Evolutionary conservation across 1,284 basidiomycete genomes (phyloP).

Genomic region (Chondrostereum purpureum): DNA sequence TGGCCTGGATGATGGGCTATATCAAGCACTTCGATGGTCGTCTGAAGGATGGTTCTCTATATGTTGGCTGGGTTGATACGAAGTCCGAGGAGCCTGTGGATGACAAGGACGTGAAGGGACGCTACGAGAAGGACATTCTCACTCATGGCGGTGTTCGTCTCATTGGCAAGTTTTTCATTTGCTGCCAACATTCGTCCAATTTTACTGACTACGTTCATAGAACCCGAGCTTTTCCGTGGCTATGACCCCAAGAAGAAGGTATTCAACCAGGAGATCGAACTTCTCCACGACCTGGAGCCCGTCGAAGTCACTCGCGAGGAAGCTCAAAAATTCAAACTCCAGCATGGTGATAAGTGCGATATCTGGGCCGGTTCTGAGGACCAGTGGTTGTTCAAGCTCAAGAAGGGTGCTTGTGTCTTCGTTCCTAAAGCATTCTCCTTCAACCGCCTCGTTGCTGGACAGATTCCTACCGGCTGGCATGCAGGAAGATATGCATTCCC

Average conservation of each 20-base stretch:
- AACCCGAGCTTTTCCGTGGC: slow-evolving; percentile 95
- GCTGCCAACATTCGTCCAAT: slow-evolving; percentile 1
- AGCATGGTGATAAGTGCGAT: slow-evolving; percentile 96
- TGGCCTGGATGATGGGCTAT: slow-evolving; percentile 99
- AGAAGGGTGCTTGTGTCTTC: slow-evolving; percentile 92
- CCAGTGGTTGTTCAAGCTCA: slow-evolving; percentile 97
- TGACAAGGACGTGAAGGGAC: slow-evolving; percentile 92
- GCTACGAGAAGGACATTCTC: slow-evolving; percentile 93
- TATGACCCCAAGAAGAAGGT: slow-evolving; percentile 97
- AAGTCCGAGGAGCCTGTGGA: slow-evolving; percentile 96
- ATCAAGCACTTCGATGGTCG: slow-evolving; percentile 99
- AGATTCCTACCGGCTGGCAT: slow-evolving; percentile 96
- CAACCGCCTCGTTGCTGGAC: slow-evolving; percentile 91
- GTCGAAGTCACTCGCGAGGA: slow-evolving; percentile 90
- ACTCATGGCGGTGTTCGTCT: slow-evolving; percentile 92
- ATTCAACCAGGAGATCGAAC: slow-evolving; percentile 95
- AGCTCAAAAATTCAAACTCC: slow-evolving; percentile 92
- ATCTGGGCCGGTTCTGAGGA: slow-evolving; percentile 87
- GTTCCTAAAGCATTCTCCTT: slow-evolving; percentile 96
- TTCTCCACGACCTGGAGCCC: slow-evolving; percentile 94
- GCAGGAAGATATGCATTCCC: slow-evolving; percentile 98
- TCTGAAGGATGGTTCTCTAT: slow-evolving; percentile 84
- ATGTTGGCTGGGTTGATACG: slow-evolving; percentile 97
- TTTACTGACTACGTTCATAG: slow-evolving; percentile 36
- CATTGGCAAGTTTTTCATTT: slow-evolving; percentile 60